Conservation (phyloP, 306 rosid genomes). For the Biancaea sappan region DNA sequence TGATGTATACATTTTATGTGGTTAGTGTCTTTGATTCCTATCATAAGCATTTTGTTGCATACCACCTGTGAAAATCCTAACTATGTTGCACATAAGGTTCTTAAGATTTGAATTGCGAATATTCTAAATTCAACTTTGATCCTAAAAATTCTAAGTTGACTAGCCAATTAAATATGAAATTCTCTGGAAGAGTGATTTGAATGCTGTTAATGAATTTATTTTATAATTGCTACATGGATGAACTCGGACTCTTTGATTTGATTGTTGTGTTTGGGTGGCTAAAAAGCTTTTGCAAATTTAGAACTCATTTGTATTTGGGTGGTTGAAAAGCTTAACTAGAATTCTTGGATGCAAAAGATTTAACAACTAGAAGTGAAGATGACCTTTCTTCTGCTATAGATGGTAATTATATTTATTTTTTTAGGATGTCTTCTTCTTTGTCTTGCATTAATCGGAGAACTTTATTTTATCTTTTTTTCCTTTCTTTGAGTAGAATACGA, state of each 20-base stretch:
- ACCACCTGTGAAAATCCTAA: no score
- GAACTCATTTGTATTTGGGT: background rate
- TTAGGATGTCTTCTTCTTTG: background rate
- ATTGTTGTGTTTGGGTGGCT: background rate
- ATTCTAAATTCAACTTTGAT: no score
- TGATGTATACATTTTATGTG: no score
- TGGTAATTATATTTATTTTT: constrained; percentile 48
- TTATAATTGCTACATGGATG: background rate
- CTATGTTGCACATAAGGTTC: no score
- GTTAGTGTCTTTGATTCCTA: no score
- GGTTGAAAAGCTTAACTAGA: no score
- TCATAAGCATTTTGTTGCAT: no score
- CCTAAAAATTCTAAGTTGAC: no score
- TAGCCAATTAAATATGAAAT: background rate
- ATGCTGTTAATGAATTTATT: background rate
- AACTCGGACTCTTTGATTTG: background rate
- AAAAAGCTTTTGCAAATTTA: background rate
- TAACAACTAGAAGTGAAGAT: constrained; percentile 61
- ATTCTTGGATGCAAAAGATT: no score
- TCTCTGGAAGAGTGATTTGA: background rate
- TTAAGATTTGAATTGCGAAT: no score
- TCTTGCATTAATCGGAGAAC: background rate
- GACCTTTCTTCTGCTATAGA: constrained; percentile 66
- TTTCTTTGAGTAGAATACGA: constrained; percentile 32
- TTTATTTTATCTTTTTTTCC: background rate